Base-by-base conservation (phyloP, 2,329 filamentous ascomycete genomes). In the Scedosporium aurantiacum region DNA sequence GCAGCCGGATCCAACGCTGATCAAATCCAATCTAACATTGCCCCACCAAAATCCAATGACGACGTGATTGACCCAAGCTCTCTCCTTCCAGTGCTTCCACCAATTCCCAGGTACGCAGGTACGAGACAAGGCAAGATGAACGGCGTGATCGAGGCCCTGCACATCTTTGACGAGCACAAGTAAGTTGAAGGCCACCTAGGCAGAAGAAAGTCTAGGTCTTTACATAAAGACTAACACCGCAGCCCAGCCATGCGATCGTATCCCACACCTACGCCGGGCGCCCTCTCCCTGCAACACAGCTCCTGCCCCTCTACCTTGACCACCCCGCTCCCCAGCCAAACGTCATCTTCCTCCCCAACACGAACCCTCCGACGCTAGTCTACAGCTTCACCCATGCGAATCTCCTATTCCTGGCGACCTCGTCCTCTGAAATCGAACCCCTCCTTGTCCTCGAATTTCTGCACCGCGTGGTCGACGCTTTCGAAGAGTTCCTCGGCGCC, bases 161-260 rank as follows among this genome's bases (percentile, higher is more conserved):
- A 97, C 79, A 91, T 99, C 73, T 97, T 89, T 75, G 92, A 97
- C 83, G 92, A 97, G 79, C 86, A 92, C 76, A 91, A 92, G 92
- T 96, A 78, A 70, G 82, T 69, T 59, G 18, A 32, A 18, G 58
- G 47, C 21, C 55, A 4, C 25, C 4, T 27, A 12, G 37, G 21
- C 32, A 14, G 4, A 10, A 18, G 23, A 40, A 25, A 63, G 62
- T 60, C 16, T 27, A 50, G 41, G 37, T 57, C 43, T 58, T 23
- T 12, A 56, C 67, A 71, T 73, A 62, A 68, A 64, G 14, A 37
- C 32, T 37, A 12, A 37, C 32, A 37, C 32, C 2, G 10, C 32
- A 37, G 10, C 32, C 43, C 67, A 96, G 92, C 75, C 88, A 84
- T 69, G 85, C 89, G 66, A 84, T 97, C 68, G 84, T 99, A 70